A percentile compares a stretch with the other conserved stretches of the same genome.
phyloP scores from a whole-genome alignment of 257 asterid species.

The Buddleja alternifolia region DNA sequence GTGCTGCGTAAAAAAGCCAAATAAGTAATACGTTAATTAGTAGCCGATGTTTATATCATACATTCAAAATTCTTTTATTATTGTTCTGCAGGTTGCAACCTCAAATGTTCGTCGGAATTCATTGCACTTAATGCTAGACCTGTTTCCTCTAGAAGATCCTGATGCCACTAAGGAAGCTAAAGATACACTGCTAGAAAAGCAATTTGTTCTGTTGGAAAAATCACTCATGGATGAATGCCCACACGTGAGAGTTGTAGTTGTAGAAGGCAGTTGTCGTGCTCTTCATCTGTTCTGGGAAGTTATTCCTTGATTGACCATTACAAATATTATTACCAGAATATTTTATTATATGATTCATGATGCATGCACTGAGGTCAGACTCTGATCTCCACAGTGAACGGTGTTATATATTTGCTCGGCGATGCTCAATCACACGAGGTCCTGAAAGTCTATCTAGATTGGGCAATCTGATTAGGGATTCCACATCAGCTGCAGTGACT shows the following conservation, averaged over 20 bases:
- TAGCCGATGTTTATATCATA: slow-evolving; percentile 1
- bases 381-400: slow-evolving; percentile 87
- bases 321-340: slow-evolving; percentile 68
- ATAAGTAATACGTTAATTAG: not conserved
- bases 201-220: slow-evolving; percentile 82
- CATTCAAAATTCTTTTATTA: not conserved
- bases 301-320: slow-evolving; percentile 80
- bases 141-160: slow-evolving; percentile 95
- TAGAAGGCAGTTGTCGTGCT: slow-evolving; percentile 92
- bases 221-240: slow-evolving; percentile 87
- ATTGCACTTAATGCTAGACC: slow-evolving; percentile 76
- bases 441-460: slow-evolving; percentile 93
- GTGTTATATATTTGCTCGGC: slow-evolving; percentile 79
- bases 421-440: slow-evolving; percentile 96
- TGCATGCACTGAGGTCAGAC: slow-evolving; percentile 80
- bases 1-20: not conserved
- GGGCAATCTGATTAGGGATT: slow-evolving; percentile 71
- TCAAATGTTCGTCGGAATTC: slow-evolving; percentile 96
- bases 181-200: slow-evolving; percentile 76
- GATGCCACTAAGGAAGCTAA: slow-evolving; percentile 86
- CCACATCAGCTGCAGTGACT: slow-evolving; percentile 59
- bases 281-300: slow-evolving; percentile 94
- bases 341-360: slow-evolving; percentile 75
- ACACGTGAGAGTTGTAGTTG: slow-evolving; percentile 86
- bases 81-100: slow-evolving; percentile 76